Base-by-base conservation (phyloP, 495 filamentous ascomycete genomes). In the Sphaerosporella brunnea region DNA sequence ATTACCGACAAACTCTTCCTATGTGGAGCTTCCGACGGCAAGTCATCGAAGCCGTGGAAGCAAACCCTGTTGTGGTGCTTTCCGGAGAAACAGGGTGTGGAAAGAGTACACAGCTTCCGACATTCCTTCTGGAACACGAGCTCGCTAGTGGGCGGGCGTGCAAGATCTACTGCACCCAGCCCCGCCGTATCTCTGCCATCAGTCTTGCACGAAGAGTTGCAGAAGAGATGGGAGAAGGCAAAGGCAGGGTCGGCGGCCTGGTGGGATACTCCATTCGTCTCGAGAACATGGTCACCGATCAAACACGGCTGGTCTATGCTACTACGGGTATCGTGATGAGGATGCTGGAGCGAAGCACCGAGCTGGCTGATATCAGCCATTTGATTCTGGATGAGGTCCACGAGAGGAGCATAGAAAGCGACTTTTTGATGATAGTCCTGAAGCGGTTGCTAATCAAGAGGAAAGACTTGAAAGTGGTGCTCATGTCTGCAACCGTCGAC, bases 401-500 rank as follows among this genome's bases (percentile, higher is more conserved):
- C 62, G 87, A 96, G 55, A 74, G 87, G 45, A 80, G 82, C 16
- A 95, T 97, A 51, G 90, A 95, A 62, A 92, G 83, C 45, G 90
- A 97, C 53, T 95, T 97, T 62, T 68, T 97, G 16, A 67, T 97
- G 10, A 82, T 95, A 50, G 78, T 95, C 2, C 71, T 97, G 19
- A 81, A 83, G 53, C 81, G 86, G 52, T 66, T 95, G 13, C 71
- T 93, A 58, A 52, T 70, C 18, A 70, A 70, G 45, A 70, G 84
- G 40, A 79, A 78, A 40, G 74, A 86, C 37, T 64, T 94, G 37
- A 79, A 79, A 53, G 79, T 97, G 23, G 70, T 97, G 24, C 71
- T 97, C 21, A 97, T 95, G 90, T 94, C 87, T 43, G 90, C 90
- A 4, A 97, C 90, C 2, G 79, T 95, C 7, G 83, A 97, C 61